phyloP scores from a whole-genome alignment of 192 early-diverging fungal species.

The Mortierella antarctica region DNA sequence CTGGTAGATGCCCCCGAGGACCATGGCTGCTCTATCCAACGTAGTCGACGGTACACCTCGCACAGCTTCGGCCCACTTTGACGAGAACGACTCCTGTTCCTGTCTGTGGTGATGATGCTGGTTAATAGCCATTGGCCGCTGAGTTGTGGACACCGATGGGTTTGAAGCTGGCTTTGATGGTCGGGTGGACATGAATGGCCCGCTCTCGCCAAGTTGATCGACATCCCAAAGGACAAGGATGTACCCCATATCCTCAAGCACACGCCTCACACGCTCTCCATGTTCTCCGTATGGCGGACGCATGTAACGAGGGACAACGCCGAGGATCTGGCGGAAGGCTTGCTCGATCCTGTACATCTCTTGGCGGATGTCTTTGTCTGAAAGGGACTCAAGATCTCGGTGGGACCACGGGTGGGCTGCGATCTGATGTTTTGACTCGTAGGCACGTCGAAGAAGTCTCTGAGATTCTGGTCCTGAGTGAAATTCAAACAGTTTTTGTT shows the following conservation, averaged over 20 bases:
- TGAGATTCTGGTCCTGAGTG: constrained; percentile 28
- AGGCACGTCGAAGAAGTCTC: constrained; percentile 36
- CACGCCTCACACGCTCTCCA: constrained; percentile 4
- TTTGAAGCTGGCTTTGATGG: neutral
- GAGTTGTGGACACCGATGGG: neutral
- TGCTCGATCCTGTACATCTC: constrained; percentile 62
- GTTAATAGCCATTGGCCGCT: neutral
- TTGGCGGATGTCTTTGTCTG: constrained; percentile 55
- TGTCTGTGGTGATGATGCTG: neutral
- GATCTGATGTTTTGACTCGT: constrained; percentile 66
- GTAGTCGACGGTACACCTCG: constrained; percentile 17
- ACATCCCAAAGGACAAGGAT: constrained; percentile 53
- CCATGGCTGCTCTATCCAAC: constrained; percentile 29
- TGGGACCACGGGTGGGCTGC: constrained; percentile 72
- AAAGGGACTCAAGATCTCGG: constrained; percentile 53
- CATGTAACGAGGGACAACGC: constrained; percentile 66
- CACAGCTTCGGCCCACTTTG: constrained; percentile 46
- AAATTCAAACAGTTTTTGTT: neutral
- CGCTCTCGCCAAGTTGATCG: constrained; percentile 15
- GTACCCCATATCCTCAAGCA: constrained; percentile 31
- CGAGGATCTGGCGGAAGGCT: constrained; percentile 62
- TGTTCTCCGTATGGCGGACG: constrained; percentile 67
- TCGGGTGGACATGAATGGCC: neutral
- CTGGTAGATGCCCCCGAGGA: constrained; percentile 41
- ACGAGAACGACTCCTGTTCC: neutral